Percentiles rank a stretch among this genome's conserved stretches.
phyloP scores from a whole-genome alignment of 2,329 filamentous ascomycete species.

The Chrysosporium queenslandicum region DNA sequence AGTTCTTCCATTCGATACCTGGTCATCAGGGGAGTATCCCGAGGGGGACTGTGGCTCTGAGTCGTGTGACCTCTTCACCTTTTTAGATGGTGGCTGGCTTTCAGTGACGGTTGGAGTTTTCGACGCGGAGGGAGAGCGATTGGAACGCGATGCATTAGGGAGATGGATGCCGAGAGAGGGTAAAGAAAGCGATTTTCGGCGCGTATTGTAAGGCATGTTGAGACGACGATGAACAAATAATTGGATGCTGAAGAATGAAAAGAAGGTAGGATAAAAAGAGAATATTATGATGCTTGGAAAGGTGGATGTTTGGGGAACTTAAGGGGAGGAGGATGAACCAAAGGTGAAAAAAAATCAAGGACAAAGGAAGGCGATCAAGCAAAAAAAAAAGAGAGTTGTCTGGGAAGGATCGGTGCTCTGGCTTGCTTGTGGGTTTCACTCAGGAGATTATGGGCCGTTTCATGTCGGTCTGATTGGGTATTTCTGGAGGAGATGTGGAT shows the following conservation, averaged over 20 bases:
- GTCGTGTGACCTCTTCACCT: constrained; percentile 68
- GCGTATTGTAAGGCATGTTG: constrained; percentile 88
- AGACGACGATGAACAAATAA: constrained; percentile 13
- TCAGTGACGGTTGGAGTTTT: constrained; percentile 52
- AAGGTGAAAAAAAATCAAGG: constrained; percentile 12
- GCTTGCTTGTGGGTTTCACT: constrained; percentile 16
- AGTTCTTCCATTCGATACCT: constrained; percentile 18
- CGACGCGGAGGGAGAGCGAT: constrained; percentile 51
- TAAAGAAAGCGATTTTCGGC: constrained; percentile 88
- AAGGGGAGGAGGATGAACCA: constrained; percentile 8
- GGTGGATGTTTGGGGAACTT: constrained; percentile 1
- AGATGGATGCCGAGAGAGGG: constrained; percentile 88
- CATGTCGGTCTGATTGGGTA: constrained; percentile 11
- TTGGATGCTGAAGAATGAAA: constrained; percentile 21
- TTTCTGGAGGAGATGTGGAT: constrained; percentile 6
- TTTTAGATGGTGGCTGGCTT: constrained; percentile 48
- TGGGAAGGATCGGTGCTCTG: constrained; percentile 10
- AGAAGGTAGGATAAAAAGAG: constrained; percentile 19
- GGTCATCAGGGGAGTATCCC: constrained; percentile 14
- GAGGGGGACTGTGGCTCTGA: constrained; percentile 26
- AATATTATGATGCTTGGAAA: constrained; percentile 3
- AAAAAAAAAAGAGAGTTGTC: constrained; percentile 11
- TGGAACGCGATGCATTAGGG: constrained; percentile 47
- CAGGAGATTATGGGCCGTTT: constrained; percentile 13
- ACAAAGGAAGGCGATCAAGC: constrained; percentile 9